Conservation (phyloP, 192 early-diverging fungal species). For the Dispira parvispora region DNA sequence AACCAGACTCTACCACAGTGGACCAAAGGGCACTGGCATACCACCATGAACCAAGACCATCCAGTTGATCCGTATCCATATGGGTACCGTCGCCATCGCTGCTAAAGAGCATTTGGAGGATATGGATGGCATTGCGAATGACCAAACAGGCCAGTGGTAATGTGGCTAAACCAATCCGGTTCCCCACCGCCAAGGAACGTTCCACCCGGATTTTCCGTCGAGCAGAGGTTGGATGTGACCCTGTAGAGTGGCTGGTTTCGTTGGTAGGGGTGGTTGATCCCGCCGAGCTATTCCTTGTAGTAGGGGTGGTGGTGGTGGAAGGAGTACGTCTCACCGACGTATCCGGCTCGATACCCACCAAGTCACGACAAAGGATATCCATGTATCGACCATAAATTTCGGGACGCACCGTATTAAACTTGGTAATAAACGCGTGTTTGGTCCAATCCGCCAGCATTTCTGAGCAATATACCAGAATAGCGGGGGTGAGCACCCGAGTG, state of each 20-base stretch:
- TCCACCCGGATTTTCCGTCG: conserved; percentile 22
- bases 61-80: conserved; percentile 8
- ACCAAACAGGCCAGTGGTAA: conserved; percentile 20
- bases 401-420: conserved; percentile 87
- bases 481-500: conserved; percentile 50
- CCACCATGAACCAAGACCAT: not conserved
- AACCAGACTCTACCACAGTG: conserved; percentile 25
- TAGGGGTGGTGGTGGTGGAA: not conserved
- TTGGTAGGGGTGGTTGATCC: no score
- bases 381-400: conserved; percentile 73
- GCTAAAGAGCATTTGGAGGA: conserved; percentile 7
- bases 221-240: conserved; percentile 15
- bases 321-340: not conserved
- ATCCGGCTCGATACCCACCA: conserved; percentile 38
- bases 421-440: conserved; percentile 96
- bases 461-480: conserved; percentile 68
- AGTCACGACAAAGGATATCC: conserved; percentile 76
- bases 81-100: not conserved
- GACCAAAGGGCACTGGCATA: conserved; percentile 15
- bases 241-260: no score
- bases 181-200: conserved; percentile 27
- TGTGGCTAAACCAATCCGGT: conserved; percentile 25
- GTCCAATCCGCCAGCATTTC: conserved; percentile 93
- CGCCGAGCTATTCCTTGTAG: not conserved
- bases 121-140: conserved; percentile 8